phyloP scores from a whole-genome alignment of 495 filamentous ascomycete species.

The Rostrohypoxylon terebratum region DNA sequence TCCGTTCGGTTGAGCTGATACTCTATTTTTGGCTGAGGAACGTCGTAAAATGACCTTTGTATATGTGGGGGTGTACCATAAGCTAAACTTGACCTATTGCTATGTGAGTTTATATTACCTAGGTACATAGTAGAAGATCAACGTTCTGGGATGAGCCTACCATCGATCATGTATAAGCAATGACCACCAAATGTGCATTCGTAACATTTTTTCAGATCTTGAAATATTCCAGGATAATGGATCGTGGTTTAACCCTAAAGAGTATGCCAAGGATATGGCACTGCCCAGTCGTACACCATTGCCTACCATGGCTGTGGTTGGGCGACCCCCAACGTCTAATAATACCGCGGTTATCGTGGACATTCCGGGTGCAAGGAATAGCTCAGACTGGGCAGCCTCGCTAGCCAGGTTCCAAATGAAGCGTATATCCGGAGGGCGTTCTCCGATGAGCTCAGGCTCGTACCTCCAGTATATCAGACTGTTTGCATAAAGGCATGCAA shows the following conservation, averaged over 20 bases:
- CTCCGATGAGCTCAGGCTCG: background rate
- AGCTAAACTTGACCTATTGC: conserved; percentile 12
- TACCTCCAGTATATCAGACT: conserved; percentile 6
- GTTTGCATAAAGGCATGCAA: background rate
- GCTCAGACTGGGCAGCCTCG: conserved; percentile 22
- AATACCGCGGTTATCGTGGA: conserved; percentile 13
- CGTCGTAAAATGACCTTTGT: conserved; percentile 15
- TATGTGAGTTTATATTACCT: background rate
- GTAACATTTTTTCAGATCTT: conserved; percentile 19
- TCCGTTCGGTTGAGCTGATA: conserved; percentile 7
- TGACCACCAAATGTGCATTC: conserved; percentile 23
- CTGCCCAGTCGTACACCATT: conserved; percentile 24
- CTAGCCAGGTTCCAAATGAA: conserved; percentile 29
- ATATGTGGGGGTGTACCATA: conserved; percentile 11
- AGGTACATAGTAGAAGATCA: background rate
- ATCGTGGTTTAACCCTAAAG: conserved; percentile 13
- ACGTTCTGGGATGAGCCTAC: conserved; percentile 10
- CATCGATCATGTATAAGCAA: conserved; percentile 17
- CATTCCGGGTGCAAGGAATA: conserved; percentile 17
- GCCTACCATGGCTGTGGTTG: conserved; percentile 25
- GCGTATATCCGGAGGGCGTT: conserved; percentile 16
- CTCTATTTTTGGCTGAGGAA: conserved; percentile 13
- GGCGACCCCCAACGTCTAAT: conserved; percentile 16
- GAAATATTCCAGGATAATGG: conserved; percentile 24
- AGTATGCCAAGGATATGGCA: conserved; percentile 11